Evolutionary conservation across 2,329 filamentous ascomycete genomes (phyloP), one percentile per base, ranked within the genome.

Genomic region (Fusarium succisae): DNA sequence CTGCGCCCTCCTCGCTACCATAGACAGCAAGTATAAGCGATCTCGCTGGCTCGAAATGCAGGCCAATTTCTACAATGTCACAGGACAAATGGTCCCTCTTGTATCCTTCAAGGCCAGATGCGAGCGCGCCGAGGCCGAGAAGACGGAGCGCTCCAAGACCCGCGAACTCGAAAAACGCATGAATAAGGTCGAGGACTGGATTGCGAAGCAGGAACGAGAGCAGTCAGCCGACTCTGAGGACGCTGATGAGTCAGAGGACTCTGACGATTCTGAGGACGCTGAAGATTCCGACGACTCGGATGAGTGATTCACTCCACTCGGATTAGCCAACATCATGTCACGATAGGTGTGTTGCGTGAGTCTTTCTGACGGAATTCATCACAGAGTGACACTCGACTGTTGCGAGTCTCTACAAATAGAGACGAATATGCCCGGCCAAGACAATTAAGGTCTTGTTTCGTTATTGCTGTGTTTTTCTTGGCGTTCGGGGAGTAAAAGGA

Each of bases 31-130:
- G 58, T 78, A 80, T 43, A 78, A 80, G 53, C 76, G 69, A 26
- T 77, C 77, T 35, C 79, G 79, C 30, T 86, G 83, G 82, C 77
- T 85, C 2, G 81, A 85, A 67, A 82, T 86, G 77, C 84, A 86
- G 69, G 82, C 84, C 37, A 82, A 81, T 55, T 85, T 86, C 61
- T 83, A 79, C 76, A 85, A 86, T 65, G 82, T 77, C 50, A 86
- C 84, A 0, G 85, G 84, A 8, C 78, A 82, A 12, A 81, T 85
- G 79, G 76, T 86, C 1, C 81, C 83, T 3, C 72, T 83, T 13
- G 79, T 82, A 39, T 73, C 81, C n/a, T 80, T 86, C 51, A 80
- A 80, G 45, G 76, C 73, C 28, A 82, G 80, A 64, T 79, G 80
- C n/a, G 81, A 82, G 64, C 61, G 63, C 17, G 80, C 76, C 1